Evolutionary conservation across 2,329 filamentous ascomycete genomes (phyloP).

Genomic region (Magnaporthiopsis rhizophila): DNA sequence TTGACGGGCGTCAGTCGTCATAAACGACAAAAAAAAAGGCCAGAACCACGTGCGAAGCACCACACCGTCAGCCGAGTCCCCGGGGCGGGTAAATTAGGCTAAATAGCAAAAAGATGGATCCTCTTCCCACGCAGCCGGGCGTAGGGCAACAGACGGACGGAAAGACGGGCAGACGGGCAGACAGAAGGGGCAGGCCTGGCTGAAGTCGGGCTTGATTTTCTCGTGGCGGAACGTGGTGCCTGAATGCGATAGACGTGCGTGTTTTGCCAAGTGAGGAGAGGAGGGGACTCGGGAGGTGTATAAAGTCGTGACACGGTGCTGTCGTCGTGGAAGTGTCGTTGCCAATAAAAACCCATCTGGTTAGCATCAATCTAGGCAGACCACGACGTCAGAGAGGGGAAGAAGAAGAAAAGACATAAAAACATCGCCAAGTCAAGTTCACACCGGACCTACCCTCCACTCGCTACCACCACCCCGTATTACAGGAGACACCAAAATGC

Average conservation of each 20-base stretch:
- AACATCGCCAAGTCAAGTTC: too few relatives aligned
- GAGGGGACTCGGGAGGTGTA: neutral
- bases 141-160: too few relatives aligned
- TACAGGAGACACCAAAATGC: slow-evolving; percentile 25
- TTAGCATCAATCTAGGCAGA: too few relatives aligned
- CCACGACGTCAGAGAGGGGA: too few relatives aligned
- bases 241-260: neutral
- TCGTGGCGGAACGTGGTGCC: neutral
- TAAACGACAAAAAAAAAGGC: neutral
- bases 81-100: neutral
- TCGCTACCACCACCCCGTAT: too few relatives aligned
- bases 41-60: neutral
- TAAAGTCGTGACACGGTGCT: neutral
- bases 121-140: neutral
- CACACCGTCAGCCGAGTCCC: neutral
- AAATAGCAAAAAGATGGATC: neutral
- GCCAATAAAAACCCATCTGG: neutral
- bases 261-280: neutral
- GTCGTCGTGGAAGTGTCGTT: neutral
- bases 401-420: too few relatives aligned
- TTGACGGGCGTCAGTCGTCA: neutral
- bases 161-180: too few relatives aligned
- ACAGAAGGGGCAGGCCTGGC: neutral
- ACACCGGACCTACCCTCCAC: too few relatives aligned
- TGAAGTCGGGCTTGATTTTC: neutral